Evolutionary conservation across 306 rosid species (phyloP).

Genomic region (Dryas alaskensis): DNA sequence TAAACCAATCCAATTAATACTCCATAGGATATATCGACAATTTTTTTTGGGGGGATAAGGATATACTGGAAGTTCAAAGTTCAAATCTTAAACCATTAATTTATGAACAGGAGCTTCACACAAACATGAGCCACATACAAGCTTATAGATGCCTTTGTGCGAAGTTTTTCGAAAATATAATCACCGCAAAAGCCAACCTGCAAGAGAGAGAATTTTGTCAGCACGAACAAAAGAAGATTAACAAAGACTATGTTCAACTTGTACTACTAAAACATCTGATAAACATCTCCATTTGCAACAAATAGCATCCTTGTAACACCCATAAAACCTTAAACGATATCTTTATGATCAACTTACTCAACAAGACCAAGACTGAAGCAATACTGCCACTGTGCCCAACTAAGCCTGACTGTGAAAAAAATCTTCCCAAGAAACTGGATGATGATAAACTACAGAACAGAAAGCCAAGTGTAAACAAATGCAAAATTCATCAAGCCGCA

Average conservation of each 20-base stretch:
- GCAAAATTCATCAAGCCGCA: neutral
- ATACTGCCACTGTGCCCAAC: constrained; percentile 65
- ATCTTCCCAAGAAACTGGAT: constrained; percentile 72
- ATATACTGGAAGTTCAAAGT: too few relatives aligned
- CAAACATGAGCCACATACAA: too few relatives aligned
- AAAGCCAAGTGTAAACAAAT: constrained; percentile 3
- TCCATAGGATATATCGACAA: too few relatives aligned
- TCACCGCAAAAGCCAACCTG: constrained; percentile 82
- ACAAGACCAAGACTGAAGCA: constrained; percentile 57
- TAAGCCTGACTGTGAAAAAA: constrained; percentile 53
- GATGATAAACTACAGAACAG: constrained; percentile 49
- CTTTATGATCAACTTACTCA: constrained; percentile 40
- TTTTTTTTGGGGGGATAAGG: too few relatives aligned
- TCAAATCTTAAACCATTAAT: too few relatives aligned
- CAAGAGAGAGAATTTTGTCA: constrained; percentile 5
- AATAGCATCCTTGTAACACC: neutral
- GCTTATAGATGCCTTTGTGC: neutral
- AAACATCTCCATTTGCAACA: too few relatives aligned
- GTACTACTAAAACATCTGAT: too few relatives aligned
- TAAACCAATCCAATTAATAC: too few relatives aligned
- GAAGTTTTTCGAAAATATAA: constrained; percentile 5
- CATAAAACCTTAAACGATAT: neutral
- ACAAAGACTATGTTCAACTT: neutral
- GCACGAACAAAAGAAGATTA: neutral
- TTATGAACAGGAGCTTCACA: too few relatives aligned